Conservation (phyloP, 805 yeast genomes). For the Alloascoidea hylecoeti region DNA sequence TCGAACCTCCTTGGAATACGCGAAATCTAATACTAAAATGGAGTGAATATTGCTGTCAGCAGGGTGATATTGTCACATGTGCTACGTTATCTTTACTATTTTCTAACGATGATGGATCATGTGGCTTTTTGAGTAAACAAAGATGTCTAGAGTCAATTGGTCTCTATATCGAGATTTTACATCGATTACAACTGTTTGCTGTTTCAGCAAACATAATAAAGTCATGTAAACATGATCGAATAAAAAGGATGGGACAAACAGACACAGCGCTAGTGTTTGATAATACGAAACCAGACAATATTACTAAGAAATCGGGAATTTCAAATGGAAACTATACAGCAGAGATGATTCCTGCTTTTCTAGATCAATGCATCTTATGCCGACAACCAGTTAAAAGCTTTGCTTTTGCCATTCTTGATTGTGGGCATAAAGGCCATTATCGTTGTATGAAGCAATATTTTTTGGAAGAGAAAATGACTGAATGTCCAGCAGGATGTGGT, state of each 20-base stretch:
- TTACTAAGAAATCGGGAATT: slow-evolving; percentile 41
- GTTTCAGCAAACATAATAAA: slow-evolving; percentile 44
- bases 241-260: slow-evolving; percentile 14
- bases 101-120: slow-evolving; percentile 22
- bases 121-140: slow-evolving; percentile 14
- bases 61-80: slow-evolving; percentile 53
- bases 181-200: slow-evolving; percentile 33
- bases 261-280: slow-evolving; percentile 29
- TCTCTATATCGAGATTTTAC: slow-evolving; percentile 39
- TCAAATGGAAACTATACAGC: slow-evolving; percentile 13
- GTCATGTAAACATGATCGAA: slow-evolving; percentile 18
- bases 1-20: slow-evolving; percentile 41
- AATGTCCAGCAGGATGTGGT: slow-evolving; percentile 75
- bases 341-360: neutral
- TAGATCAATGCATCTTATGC: slow-evolving; percentile 18
- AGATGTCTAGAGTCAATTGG: slow-evolving; percentile 39
- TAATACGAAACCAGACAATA: slow-evolving; percentile 25
- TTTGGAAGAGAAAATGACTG: slow-evolving; percentile 40
- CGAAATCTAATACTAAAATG: slow-evolving; percentile 33
- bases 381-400: slow-evolving; percentile 16
- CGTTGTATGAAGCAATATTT: slow-evolving; percentile 75
- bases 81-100: slow-evolving; percentile 44
- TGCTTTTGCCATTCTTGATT: slow-evolving; percentile 26
- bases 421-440: slow-evolving; percentile 85
- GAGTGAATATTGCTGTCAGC: slow-evolving; percentile 36